Evolutionary conservation across 352 stramenopile genomes (phyloP).

Genomic region (Globisporangium sylvaticum): DNA sequence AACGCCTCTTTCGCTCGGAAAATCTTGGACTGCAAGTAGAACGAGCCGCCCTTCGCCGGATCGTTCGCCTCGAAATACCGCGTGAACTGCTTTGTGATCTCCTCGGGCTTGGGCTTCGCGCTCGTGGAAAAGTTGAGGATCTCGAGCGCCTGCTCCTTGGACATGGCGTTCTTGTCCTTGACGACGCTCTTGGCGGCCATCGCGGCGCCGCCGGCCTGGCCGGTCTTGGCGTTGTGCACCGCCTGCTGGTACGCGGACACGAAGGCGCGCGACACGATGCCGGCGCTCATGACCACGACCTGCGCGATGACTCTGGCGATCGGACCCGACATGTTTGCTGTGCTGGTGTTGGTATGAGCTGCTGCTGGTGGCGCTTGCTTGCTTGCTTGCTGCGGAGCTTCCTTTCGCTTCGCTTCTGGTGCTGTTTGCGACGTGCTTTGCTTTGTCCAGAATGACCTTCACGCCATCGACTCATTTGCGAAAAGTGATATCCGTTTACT

Average conservation of each 20-base stretch:
- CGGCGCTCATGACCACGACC: conserved; percentile 77
- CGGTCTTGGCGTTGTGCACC: conserved; percentile 79
- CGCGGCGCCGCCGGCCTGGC: conserved; percentile 44
- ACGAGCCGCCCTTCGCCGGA: conserved; percentile 86
- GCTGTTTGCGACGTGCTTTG: background rate
- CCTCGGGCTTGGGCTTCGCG: conserved; percentile 39
- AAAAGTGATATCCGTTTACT: background rate
- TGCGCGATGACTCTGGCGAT: conserved; percentile 79
- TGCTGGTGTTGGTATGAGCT: conserved; percentile 8
- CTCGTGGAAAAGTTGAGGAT: conserved; percentile 79
- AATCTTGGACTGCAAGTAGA: conserved; percentile 93
- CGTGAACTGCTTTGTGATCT: conserved; percentile 85
- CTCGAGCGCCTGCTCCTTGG: conserved; percentile 66
- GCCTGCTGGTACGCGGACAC: conserved; percentile 88
- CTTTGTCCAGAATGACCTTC: background rate
- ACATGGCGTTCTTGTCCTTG: conserved; percentile 76
- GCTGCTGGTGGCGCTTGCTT: conserved; percentile 6
- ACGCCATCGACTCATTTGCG: background rate
- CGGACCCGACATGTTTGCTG: conserved; percentile 65
- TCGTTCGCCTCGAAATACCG: conserved; percentile 89
- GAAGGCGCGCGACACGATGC: conserved; percentile 83
- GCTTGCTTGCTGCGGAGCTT: conserved; percentile 7
- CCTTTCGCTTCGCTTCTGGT: background rate
- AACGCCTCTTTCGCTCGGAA: conserved; percentile 88
- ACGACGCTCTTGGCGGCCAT: conserved; percentile 60